A percentile compares a stretch with the other conserved stretches of the same genome.
Evolutionary conservation across 495 filamentous ascomycete species (phyloP).

Genomic region (Penicillium bialowiezense): DNA sequence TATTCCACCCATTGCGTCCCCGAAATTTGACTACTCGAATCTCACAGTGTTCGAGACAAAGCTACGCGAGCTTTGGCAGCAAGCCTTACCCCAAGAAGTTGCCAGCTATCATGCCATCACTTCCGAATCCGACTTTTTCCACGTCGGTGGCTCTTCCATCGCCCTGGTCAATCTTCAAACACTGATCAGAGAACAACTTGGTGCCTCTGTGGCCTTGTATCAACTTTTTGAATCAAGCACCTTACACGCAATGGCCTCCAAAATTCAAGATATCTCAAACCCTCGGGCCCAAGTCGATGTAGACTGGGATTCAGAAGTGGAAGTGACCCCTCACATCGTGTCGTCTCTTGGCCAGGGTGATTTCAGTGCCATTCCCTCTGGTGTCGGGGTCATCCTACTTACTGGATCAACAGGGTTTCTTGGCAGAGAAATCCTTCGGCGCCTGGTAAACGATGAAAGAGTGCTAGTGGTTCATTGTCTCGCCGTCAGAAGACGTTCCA

Average conservation of each 20-base stretch:
- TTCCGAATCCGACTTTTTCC: conserved; percentile 34
- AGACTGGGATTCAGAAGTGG: conserved; percentile 23
- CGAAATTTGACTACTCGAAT: neutral
- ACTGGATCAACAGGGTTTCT: conserved; percentile 39
- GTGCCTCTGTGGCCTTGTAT: conserved; percentile 19
- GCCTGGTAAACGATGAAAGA: conserved; percentile 17
- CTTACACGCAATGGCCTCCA: conserved; percentile 29
- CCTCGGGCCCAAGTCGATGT: neutral
- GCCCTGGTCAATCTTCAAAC: conserved; percentile 30
- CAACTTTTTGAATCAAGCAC: conserved; percentile 37
- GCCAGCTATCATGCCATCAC: conserved; percentile 5
- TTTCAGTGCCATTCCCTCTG: neutral
- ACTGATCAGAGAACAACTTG: conserved; percentile 21
- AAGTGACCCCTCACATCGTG: neutral
- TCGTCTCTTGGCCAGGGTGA: neutral
- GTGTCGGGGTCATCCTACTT: conserved; percentile 16
- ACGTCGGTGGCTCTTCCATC: conserved; percentile 37
- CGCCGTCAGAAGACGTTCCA: conserved; percentile 19
- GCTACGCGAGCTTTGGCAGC: conserved; percentile 27
- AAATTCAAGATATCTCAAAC: conserved; percentile 1
- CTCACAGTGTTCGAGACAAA: conserved; percentile 8
- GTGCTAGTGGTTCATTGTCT: conserved; percentile 31
- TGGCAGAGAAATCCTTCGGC: conserved; percentile 25
- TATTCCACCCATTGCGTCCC: conserved; percentile 6
- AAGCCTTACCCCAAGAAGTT: conserved; percentile 16